Percentiles rank a stretch among this genome's conserved stretches.
These are phyloP conservation scores for Blastocystis sp. DNA, from an alignment of 352 stramenopile species.

Conservation along the genomic window DNA sequence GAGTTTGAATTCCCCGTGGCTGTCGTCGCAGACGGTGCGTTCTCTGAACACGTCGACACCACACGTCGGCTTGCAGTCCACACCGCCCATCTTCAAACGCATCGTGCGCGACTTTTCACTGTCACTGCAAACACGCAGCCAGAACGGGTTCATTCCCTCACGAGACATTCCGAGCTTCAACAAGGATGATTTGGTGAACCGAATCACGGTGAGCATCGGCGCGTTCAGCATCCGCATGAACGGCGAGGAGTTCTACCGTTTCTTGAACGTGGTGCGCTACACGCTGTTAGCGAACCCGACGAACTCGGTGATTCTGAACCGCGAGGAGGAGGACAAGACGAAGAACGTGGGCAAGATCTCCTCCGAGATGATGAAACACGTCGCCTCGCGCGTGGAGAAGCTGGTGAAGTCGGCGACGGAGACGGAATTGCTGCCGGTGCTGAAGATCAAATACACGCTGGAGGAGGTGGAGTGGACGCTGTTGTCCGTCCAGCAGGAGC, in stretches of 20 bases:
- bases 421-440: slow-evolving; percentile 23
- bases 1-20: not conserved
- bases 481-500: slow-evolving; percentile 1
- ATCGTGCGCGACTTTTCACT: slow-evolving; percentile 65
- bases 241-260: slow-evolving; percentile 68
- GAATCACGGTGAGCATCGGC: slow-evolving; percentile 48
- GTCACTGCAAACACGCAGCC: slow-evolving; percentile 46
- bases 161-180: slow-evolving; percentile 12
- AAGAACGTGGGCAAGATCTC: not conserved
- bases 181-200: slow-evolving; percentile 52
- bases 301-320: slow-evolving; percentile 9
- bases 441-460: slow-evolving; percentile 65
- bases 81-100: slow-evolving; percentile 42
- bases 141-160: slow-evolving; percentile 66
- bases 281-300: slow-evolving; percentile 61
- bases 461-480: slow-evolving; percentile 69
- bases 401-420: slow-evolving; percentile 5
- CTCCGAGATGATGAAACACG: slow-evolving; percentile 29
- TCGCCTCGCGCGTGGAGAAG: slow-evolving; percentile 22
- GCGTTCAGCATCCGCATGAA: slow-evolving; percentile 51
- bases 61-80: not conserved
- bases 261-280: slow-evolving; percentile 65
- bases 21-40: not conserved
- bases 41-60: not conserved
- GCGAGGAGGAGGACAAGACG: not conserved